Conservation (phyloP, 2,329 filamentous ascomycete genomes). For the Trichoderma simmonsii region DNA sequence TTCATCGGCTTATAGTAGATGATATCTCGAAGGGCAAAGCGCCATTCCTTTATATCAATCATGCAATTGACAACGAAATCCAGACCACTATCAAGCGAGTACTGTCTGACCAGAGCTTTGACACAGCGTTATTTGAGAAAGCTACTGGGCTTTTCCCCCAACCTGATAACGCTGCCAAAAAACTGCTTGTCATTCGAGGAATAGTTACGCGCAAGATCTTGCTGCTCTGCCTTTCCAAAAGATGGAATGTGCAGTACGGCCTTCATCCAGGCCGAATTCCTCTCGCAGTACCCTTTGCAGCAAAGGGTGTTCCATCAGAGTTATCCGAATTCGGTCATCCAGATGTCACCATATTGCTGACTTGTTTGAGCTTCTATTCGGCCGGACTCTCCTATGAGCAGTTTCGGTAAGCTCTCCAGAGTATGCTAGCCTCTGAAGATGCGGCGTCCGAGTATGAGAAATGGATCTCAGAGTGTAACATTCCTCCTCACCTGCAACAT, state of each 20-base stretch:
- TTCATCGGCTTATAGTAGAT: conserved; percentile 38
- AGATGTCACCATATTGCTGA: conserved; percentile 62
- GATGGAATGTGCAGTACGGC: conserved; percentile 66
- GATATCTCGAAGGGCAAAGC: conserved; percentile 38
- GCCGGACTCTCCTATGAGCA: conserved; percentile 50
- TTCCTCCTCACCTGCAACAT: conserved; percentile 46
- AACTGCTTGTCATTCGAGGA: conserved; percentile 3
- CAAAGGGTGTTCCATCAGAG: conserved; percentile 53
- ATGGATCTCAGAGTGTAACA: conserved; percentile 40
- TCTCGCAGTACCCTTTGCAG: conserved; percentile 51
- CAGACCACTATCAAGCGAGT: conserved; percentile 19
- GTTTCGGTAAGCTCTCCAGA: conserved; percentile 46
- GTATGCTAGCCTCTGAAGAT: conserved; percentile 51
- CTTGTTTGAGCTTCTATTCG: conserved; percentile 66
- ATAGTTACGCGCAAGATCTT: conserved; percentile 42
- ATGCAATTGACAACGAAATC: not conserved
- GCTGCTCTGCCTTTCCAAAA: conserved; percentile 56
- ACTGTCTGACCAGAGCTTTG: not conserved
- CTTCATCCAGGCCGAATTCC: conserved; percentile 53
- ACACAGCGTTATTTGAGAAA: not conserved
- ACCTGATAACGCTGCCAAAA: not conserved
- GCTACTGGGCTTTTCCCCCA: not conserved
- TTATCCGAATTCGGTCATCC: conserved; percentile 67
- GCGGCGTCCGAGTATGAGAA: conserved; percentile 54
- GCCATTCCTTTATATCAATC: not conserved